Evolutionary conservation across 2,329 filamentous ascomycete genomes (phyloP), one percentile per base, ranked within the genome.

Genomic region (Aspergillus tanneri): DNA sequence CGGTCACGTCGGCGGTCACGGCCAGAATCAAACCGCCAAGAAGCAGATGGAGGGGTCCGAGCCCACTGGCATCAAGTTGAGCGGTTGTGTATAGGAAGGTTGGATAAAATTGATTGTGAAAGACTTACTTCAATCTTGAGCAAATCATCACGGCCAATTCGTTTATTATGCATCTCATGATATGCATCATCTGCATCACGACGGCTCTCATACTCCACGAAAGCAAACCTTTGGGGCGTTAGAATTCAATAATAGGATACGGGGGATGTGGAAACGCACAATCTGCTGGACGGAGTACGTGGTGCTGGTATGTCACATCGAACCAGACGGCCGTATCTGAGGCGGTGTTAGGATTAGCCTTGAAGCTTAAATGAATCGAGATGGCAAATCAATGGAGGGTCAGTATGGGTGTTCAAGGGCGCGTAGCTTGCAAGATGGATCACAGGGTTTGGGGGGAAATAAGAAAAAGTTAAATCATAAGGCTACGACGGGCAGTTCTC

Each of bases 141-240:
- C 51, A 96, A 77, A 65, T 99, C 93, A 68, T 99, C 93, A 55
- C 92, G 87, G 39, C 90, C 91, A 62, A 99, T 90, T 59, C 92
- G 90, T 83, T 96, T 96, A 79, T 97, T 97, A 70, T 99, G 93
- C 93, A 99, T 99, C 77, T 99, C 93, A 72, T 99, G 90, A 71
- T 99, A 99, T 39, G 93, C 93, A 76, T 99, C 93, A 72, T 99
- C 93, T 56, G 93, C 91, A 79, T 99, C 93, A 62, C 93, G 91
- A 64, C 92, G 89, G 72, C 91, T 95, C 78, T 99, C 93, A 73
- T 99, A 99, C 76, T 99, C 93, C 57, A 99, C 93, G 71, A 99
- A 99, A 28, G 93, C 93, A 72, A 99, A 99, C 60, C 93, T 85
- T 44, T 21, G 30, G 19, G 16, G 85, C 56, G 55, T 73, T 62